Conservation (phyloP, 192 early-diverging fungal genomes). For the Endogone sp. region DNA sequence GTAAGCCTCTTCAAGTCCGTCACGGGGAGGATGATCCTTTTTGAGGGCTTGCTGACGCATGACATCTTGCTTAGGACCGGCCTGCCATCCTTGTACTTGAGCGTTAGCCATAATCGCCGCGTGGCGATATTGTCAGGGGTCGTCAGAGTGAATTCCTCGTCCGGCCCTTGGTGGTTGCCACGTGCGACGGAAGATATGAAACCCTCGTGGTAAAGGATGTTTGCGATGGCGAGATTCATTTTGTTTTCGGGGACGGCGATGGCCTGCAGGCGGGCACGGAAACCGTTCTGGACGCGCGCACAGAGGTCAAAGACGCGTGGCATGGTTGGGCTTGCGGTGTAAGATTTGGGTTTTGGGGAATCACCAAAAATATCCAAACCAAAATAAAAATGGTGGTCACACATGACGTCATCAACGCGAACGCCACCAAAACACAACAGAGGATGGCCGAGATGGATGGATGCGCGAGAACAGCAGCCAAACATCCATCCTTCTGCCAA, state of each 20-base stretch:
- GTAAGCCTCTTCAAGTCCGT: conserved; percentile 76
- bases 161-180: conserved; percentile 79
- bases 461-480: not conserved
- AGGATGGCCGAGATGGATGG: not conserved
- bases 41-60: conserved; percentile 82
- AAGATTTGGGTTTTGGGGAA: not conserved
- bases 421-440: not conserved
- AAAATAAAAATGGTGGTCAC: not conserved
- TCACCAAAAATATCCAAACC: no score
- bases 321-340: conserved; percentile 39
- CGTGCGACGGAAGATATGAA: conserved; percentile 76
- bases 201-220: conserved; percentile 87
- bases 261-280: conserved; percentile 67
- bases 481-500: not conserved
- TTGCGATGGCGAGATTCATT: conserved; percentile 77
- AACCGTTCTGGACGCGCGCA: conserved; percentile 89
- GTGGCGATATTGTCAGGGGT: conserved; percentile 81
- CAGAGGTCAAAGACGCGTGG: conserved; percentile 79
- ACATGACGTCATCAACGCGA: not conserved
- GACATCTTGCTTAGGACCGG: conserved; percentile 78
- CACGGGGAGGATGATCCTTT: conserved; percentile 75
- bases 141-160: conserved; percentile 63
- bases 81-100: conserved; percentile 86
- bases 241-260: conserved; percentile 88
- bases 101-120: conserved; percentile 86